Percentiles rank a stretch among this genome's conserved stretches.
phyloP scores from a whole-genome alignment of 1,284 basidiomycete species.

The Ganoderma lingzhi region DNA sequence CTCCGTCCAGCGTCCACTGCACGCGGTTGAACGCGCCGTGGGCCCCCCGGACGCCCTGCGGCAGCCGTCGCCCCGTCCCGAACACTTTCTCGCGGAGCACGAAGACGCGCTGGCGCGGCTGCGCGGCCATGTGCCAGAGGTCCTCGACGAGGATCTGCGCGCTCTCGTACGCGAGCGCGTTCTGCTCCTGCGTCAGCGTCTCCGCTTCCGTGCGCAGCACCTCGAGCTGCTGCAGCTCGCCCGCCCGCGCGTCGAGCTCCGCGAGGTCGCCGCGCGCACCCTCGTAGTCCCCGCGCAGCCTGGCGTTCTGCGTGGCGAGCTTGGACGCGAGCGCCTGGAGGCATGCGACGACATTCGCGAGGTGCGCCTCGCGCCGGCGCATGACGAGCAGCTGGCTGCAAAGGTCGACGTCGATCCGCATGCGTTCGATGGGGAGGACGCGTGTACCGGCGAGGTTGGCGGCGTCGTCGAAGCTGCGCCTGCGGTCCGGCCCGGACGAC shows the following conservation, averaged over 20 bases:
- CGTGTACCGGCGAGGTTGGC: constrained; percentile 51
- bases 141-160: constrained; percentile 70
- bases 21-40: constrained; percentile 67
- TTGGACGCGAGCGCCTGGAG: constrained; percentile 59
- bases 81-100: constrained; percentile 66
- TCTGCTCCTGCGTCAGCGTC: constrained; percentile 65
- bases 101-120: constrained; percentile 69
- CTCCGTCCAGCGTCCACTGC: constrained; percentile 74
- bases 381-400: constrained; percentile 76
- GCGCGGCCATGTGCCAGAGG: constrained; percentile 70
- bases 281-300: constrained; percentile 64
- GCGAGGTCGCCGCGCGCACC: constrained; percentile 55
- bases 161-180: constrained; percentile 74
- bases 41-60: constrained; percentile 56
- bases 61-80: constrained; percentile 50
- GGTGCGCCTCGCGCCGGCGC: constrained; percentile 66
- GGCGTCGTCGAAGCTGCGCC: constrained; percentile 71
- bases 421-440: constrained; percentile 63
- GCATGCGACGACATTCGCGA: constrained; percentile 51
- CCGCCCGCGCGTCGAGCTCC: constrained; percentile 53
- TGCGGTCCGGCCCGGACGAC: constrained; percentile 39
- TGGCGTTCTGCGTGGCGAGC: constrained; percentile 60
- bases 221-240: constrained; percentile 60
- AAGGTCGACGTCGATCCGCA: constrained; percentile 82
- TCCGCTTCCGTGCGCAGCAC: constrained; percentile 56